A percentile compares a stretch with the other conserved stretches of the same genome.
These are phyloP conservation scores for Bruguiera sexangula DNA, from an alignment of 345 rosid genomes.

Conservation along the genomic window DNA sequence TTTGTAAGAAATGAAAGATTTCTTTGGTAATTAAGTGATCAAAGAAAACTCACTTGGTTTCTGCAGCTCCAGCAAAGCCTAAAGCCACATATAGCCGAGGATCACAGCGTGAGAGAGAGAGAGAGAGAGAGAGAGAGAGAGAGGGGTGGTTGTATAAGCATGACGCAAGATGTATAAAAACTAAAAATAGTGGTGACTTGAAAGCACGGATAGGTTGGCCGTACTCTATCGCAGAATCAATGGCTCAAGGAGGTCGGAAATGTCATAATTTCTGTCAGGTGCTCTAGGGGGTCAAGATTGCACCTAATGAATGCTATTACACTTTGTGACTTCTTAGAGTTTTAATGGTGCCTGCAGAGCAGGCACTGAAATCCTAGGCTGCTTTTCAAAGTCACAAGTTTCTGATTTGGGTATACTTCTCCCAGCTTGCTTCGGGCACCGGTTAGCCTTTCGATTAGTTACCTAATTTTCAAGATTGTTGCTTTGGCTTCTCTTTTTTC, in stretches of 20 bases:
- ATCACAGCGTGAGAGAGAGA: too few relatives aligned
- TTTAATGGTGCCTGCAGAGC: neutral
- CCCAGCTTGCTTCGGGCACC: too few relatives aligned
- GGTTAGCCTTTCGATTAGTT: too few relatives aligned
- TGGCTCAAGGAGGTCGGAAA: conserved; percentile 17
- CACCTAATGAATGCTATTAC: conserved; percentile 4
- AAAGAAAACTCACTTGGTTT: neutral
- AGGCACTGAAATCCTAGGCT: conserved; percentile 30
- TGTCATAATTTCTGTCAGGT: conserved; percentile 17
- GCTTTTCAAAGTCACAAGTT: conserved; percentile 3
- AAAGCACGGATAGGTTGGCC: conserved; percentile 1
- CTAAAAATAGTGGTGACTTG: neutral
- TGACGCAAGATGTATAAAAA: conserved; percentile 28
- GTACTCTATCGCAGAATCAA: conserved; percentile 2
- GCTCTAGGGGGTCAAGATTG: conserved; percentile 16
- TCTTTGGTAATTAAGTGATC: neutral
- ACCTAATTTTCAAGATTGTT: too few relatives aligned
- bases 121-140: conserved; percentile 17
- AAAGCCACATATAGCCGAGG: neutral
- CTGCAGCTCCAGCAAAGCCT: neutral
- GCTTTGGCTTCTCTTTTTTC: too few relatives aligned
- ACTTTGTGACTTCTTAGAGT: neutral
- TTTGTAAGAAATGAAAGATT: conserved; percentile 40
- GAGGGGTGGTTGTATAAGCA: conserved; percentile 11
- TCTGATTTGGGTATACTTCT: neutral